These are phyloP conservation scores for Tagetes patula DNA, from an alignment of 129 eudicot species.

Conservation along the genomic window DNA sequence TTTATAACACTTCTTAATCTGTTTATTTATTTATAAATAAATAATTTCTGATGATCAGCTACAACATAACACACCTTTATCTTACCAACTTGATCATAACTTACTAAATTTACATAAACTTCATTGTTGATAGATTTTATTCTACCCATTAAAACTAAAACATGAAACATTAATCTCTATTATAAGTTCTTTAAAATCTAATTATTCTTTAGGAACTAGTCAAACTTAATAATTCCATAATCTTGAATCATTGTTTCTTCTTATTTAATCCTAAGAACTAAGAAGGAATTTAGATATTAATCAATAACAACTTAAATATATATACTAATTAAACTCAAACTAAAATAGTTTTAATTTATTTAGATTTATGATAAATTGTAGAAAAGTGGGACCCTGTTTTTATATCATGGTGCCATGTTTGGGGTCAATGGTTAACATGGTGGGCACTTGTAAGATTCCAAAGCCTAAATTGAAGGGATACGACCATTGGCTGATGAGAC, in stretches of 20 bases:
- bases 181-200: no score
- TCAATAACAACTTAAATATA: not conserved
- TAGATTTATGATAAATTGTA: not conserved
- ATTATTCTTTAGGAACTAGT: not conserved
- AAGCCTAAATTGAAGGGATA: constrained; percentile 52
- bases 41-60: no score
- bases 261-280: no score
- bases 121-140: no score
- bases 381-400: not conserved
- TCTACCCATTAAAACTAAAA: not conserved
- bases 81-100: no score
- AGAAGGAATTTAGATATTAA: not conserved
- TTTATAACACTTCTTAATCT: no score
- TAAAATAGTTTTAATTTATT: not conserved
- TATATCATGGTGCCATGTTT: constrained; percentile 20
- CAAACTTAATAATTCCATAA: not conserved
- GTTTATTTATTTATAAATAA: no score
- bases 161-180: no score
- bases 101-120: no score
- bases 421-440: constrained; percentile 19
- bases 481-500: constrained; percentile 15
- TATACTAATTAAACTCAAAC: not conserved
- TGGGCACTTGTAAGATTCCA: constrained; percentile 29
- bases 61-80: no score
- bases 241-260: not conserved